phyloP scores from a whole-genome alignment of 2,329 filamentous ascomycete genomes.

The Ceratocystis variospora region DNA sequence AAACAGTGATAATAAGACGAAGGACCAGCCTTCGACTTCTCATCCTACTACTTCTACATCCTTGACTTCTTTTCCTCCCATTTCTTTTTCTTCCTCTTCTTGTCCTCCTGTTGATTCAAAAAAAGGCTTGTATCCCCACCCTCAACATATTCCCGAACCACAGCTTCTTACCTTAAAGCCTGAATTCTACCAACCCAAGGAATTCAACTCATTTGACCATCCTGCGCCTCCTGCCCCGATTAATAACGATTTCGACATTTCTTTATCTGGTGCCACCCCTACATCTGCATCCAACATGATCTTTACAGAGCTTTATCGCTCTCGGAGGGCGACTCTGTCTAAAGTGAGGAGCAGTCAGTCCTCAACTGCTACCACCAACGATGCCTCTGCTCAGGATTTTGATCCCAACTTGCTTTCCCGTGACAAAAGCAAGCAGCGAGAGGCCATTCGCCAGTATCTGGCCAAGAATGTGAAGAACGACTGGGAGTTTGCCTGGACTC shows the following conservation, averaged over 20 bases:
- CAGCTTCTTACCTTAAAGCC: slow-evolving; percentile 16
- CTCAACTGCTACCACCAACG: slow-evolving; percentile 22
- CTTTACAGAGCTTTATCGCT: slow-evolving; percentile 47
- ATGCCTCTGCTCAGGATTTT: slow-evolving; percentile 30
- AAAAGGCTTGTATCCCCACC: slow-evolving; percentile 15
- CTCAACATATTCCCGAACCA: slow-evolving; percentile 13
- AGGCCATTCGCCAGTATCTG: slow-evolving; percentile 45
- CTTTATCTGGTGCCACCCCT: slow-evolving; percentile 6
- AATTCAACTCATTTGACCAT: slow-evolving; percentile 18
- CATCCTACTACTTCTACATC: slow-evolving; percentile 12
- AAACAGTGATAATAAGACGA: slow-evolving; percentile 16
- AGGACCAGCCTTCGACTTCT: slow-evolving; percentile 7
- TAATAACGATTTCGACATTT: slow-evolving; percentile 13
- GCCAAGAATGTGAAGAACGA: slow-evolving; percentile 41
- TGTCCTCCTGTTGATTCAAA: slow-evolving; percentile 11
- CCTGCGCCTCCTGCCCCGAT: slow-evolving; percentile 7
- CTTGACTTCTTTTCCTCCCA: slow-evolving; percentile 22
- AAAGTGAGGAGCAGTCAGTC: slow-evolving; percentile 25
- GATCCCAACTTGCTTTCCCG: slow-evolving; percentile 47
- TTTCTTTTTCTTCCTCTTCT: slow-evolving; percentile 17
- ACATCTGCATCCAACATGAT: slow-evolving; percentile 33
- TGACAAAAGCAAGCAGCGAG: slow-evolving; percentile 49
- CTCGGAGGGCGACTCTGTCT: slow-evolving; percentile 38
- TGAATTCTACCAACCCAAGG: slow-evolving; percentile 14
- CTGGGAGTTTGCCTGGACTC: slow-evolving; percentile 48